Percentiles rank a stretch among this genome's conserved stretches.
These are phyloP conservation scores for Malassezia japonica DNA, from an alignment of 1,284 basidiomycete species.

Conservation along the genomic window DNA sequence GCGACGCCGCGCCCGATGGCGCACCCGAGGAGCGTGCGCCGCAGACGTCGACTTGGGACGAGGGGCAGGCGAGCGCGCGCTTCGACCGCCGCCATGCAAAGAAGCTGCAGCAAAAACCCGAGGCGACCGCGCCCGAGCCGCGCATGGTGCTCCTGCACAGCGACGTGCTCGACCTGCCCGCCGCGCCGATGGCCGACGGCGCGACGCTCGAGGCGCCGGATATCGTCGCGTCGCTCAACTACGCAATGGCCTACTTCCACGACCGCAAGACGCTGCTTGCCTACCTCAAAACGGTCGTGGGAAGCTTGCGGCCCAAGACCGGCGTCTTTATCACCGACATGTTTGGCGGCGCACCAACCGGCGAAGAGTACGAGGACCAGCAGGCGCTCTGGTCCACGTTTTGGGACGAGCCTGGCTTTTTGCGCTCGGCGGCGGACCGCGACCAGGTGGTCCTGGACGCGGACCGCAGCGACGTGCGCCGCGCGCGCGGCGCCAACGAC, in stretches of 20 bases:
- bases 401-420: slow-evolving; percentile 19
- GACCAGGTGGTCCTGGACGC: slow-evolving; percentile 7
- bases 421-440: slow-evolving; percentile 5
- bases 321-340: slow-evolving; percentile 36
- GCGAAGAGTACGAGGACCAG: slow-evolving; percentile 24
- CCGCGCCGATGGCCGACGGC: slow-evolving; percentile 7
- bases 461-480: neutral
- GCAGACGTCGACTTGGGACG: slow-evolving; percentile 20
- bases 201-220: slow-evolving; percentile 21
- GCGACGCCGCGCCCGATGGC: neutral
- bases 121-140: neutral
- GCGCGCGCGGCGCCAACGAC: neutral
- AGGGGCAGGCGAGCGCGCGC: slow-evolving; percentile 25
- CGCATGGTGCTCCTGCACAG: slow-evolving; percentile 28
- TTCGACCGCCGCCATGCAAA: slow-evolving; percentile 27
- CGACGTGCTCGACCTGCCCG: slow-evolving; percentile 30
- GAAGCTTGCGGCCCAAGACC: slow-evolving; percentile 24
- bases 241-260: slow-evolving; percentile 40
- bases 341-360: slow-evolving; percentile 31
- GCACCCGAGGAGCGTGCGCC: neutral
- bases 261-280: slow-evolving; percentile 23
- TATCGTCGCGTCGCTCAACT: slow-evolving; percentile 34
- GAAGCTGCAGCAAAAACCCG: slow-evolving; percentile 12
- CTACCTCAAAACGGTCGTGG: slow-evolving; percentile 21
- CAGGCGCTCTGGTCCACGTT: slow-evolving; percentile 19